A percentile compares a stretch with the other conserved stretches of the same genome.
Evolutionary conservation across 148 eudicot species (phyloP).

Genomic region (Vaccinium macrocarpon): DNA sequence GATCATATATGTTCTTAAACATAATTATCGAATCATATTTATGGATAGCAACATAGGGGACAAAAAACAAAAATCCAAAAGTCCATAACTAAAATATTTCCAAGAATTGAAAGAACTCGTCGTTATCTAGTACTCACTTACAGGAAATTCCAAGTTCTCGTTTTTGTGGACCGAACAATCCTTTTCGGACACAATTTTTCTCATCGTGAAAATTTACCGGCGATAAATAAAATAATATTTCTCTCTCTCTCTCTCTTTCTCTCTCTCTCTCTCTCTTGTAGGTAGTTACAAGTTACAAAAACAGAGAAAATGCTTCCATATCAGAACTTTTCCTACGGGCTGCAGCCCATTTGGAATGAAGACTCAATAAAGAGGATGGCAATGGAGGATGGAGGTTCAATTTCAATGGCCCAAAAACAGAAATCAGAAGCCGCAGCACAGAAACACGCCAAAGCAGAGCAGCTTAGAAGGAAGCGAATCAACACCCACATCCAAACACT

Average conservation of each 20-base stretch:
- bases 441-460: constrained; percentile 23
- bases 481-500: constrained; percentile 18
- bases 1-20: no score
- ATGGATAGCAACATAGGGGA: no score
- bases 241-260: background rate
- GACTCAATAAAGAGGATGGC: background rate
- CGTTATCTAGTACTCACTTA: no score
- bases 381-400: background rate
- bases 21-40: no score
- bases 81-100: no score
- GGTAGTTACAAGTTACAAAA: background rate
- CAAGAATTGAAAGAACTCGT: no score
- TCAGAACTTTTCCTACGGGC: background rate
- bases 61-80: no score
- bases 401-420: background rate
- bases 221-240: background rate
- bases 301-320: constrained; percentile 3
- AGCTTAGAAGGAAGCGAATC: constrained; percentile 17
- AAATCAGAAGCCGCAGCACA: constrained; percentile 14
- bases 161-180: no score
- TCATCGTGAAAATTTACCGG: no score
- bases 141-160: no score
- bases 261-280: background rate
- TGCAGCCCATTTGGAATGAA: background rate
- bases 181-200: no score